Conservation (phyloP, 1,284 basidiomycete genomes). For the Ustilago trichophora region DNA sequence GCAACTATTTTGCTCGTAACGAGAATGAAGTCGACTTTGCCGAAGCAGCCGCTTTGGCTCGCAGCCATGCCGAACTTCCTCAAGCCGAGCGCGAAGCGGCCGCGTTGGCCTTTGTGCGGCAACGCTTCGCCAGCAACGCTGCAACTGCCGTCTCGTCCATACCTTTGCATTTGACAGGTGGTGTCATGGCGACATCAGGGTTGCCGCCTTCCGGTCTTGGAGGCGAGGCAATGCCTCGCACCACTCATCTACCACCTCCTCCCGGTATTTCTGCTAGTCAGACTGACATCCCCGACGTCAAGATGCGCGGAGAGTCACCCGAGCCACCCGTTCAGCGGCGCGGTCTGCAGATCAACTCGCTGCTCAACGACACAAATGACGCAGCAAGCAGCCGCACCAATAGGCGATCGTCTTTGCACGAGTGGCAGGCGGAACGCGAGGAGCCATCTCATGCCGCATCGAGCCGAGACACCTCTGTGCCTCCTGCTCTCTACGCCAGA, state of each 20-base stretch:
- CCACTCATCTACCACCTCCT: constrained; percentile 27
- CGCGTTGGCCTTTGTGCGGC: constrained; percentile 41
- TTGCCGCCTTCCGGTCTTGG: neutral
- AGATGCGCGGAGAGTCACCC: constrained; percentile 30
- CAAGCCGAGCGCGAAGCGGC: constrained; percentile 40
- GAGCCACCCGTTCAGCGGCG: constrained; percentile 26
- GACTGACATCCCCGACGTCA: constrained; percentile 10
- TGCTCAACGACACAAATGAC: constrained; percentile 48
- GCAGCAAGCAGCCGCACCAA: constrained; percentile 5
- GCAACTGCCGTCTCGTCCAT: neutral
- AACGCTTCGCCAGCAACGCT: constrained; percentile 26
- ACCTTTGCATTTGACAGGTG: constrained; percentile 4
- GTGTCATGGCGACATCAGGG: neutral
- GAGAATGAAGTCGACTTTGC: constrained; percentile 58
- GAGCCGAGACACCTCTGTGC: constrained; percentile 31
- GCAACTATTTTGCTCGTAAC: constrained; percentile 72
- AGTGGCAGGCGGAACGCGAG: constrained; percentile 41
- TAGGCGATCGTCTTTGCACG: constrained; percentile 43
- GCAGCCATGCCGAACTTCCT: constrained; percentile 44
- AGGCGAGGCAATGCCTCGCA: constrained; percentile 1
- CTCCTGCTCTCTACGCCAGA: constrained; percentile 15
- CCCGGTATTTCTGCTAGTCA: constrained; percentile 19
- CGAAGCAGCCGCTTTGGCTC: constrained; percentile 55
- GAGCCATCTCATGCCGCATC: neutral
- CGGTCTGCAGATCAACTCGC: constrained; percentile 56